Conservation (phyloP, 1,139 yeast genomes). For the Yarrowia galli region DNA sequence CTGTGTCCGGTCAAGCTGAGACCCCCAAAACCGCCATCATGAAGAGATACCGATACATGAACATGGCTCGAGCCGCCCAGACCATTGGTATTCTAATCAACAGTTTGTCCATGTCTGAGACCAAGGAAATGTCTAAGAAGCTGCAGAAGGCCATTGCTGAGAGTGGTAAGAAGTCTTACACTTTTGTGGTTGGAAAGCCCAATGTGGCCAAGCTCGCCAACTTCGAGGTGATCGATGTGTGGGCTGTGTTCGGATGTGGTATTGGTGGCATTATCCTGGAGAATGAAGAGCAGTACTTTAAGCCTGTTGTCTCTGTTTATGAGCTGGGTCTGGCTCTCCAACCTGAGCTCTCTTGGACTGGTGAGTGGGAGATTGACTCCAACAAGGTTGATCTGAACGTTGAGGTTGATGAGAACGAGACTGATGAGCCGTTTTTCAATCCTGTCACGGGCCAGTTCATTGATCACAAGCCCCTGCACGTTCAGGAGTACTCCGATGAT, state of each 20-base stretch:
- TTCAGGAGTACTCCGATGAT: slow-evolving; percentile 52
- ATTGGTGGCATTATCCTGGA: slow-evolving; percentile 91
- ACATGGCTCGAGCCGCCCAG: slow-evolving; percentile 86
- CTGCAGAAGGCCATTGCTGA: slow-evolving; percentile 66
- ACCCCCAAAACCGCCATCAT: slow-evolving; percentile 81
- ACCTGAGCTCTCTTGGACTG: slow-evolving; percentile 84
- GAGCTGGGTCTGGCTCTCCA: slow-evolving; percentile 82
- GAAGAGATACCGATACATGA: slow-evolving; percentile 86
- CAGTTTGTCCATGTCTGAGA: slow-evolving; percentile 79
- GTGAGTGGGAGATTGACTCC: slow-evolving; percentile 90
- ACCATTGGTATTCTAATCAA: slow-evolving; percentile 91
- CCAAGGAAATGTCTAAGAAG: slow-evolving; percentile 66
- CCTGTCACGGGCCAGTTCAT: slow-evolving; percentile 84
- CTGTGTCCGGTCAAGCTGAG: slow-evolving; percentile 43
- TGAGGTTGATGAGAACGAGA: slow-evolving; percentile 50
- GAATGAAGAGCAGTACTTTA: slow-evolving; percentile 72
- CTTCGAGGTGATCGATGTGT: slow-evolving; percentile 86
- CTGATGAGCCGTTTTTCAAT: slow-evolving; percentile 82
- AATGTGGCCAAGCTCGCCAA: slow-evolving; percentile 96
- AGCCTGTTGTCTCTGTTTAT: slow-evolving; percentile 92
- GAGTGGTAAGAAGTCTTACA: slow-evolving; percentile 89
- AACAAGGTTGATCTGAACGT: slow-evolving; percentile 42
- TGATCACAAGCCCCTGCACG: slow-evolving; percentile 64
- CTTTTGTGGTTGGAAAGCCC: slow-evolving; percentile 98
- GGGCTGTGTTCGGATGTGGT: slow-evolving; percentile 96